Conservation (phyloP, 2,329 filamentous ascomycete species). For the Bretziella fagacearum region DNA sequence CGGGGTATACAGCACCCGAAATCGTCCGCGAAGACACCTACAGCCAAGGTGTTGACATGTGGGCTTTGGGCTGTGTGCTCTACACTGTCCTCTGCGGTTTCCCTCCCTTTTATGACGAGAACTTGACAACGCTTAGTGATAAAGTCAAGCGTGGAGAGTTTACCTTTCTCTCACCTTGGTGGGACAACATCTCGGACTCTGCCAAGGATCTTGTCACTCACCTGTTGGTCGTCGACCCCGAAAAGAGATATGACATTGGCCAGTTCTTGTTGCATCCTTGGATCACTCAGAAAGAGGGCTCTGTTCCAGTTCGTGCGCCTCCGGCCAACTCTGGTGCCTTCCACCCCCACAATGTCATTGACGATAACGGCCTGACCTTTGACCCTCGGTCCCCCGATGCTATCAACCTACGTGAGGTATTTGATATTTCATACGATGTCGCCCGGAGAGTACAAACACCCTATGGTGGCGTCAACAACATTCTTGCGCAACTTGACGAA, state of each 20-base stretch:
- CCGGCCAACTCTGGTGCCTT: conserved; percentile 36
- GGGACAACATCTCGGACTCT: conserved; percentile 93
- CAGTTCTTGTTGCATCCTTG: conserved; percentile 92
- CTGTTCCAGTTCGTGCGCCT: conserved; percentile 14
- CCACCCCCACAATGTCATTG: conserved; percentile 35
- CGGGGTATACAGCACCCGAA: conserved; percentile 93
- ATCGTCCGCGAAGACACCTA: conserved; percentile 99
- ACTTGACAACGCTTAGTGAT: conserved; percentile 88
- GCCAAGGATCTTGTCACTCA: conserved; percentile 91
- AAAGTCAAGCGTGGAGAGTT: conserved; percentile 96
- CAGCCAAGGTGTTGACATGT: conserved; percentile 98
- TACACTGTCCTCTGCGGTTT: conserved; percentile 96
- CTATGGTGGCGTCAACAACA: conserved; percentile 73
- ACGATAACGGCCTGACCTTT: conserved; percentile 46
- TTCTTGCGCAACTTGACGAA: conserved; percentile 50
- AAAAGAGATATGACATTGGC: conserved; percentile 83
- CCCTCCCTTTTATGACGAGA: conserved; percentile 96
- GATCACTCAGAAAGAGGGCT: conserved; percentile 43
- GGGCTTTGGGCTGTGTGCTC: conserved; percentile 89
- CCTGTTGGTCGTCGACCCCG: conserved; percentile 82
- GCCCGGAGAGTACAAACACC: conserved; percentile 92
- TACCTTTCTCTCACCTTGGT: conserved; percentile 96
- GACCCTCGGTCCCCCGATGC: conserved; percentile 94
- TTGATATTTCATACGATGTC: conserved; percentile 95
- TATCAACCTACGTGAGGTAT: conserved; percentile 90